A percentile compares a stretch with the other conserved stretches of the same genome.
phyloP scores from a whole-genome alignment of 2,329 filamentous ascomycete species.

The Geoglossum cookeanum region DNA sequence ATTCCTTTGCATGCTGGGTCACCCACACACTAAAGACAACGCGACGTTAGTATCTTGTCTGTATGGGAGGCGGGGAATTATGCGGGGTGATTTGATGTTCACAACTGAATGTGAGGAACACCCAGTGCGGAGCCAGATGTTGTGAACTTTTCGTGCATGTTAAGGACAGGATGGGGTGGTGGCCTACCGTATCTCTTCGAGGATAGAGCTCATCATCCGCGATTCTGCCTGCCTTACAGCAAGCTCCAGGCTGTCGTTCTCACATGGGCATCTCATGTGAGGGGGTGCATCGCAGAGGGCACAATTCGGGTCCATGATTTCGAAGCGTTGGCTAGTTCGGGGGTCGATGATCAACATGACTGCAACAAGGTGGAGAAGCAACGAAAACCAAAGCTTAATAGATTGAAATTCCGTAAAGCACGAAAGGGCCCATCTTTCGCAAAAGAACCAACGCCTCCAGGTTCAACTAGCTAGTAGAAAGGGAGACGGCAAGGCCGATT shows the following conservation, averaged over 20 bases:
- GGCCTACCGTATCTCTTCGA: constrained; percentile 42
- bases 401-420: neutral
- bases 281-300: constrained; percentile 46
- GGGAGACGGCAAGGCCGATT: neutral
- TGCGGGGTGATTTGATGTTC: neutral
- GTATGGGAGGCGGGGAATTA: neutral
- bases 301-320: constrained; percentile 51
- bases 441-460: neutral
- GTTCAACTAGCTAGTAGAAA: neutral
- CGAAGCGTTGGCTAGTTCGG: constrained; percentile 15
- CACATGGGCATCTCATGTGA: constrained; percentile 40
- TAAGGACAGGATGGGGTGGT: constrained; percentile 3
- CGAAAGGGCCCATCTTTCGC: neutral
- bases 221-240: constrained; percentile 44
- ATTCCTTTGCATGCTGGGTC: constrained; percentile 1
- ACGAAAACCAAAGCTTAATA: neutral
- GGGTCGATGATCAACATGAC: constrained; percentile 3
- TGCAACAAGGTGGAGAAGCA: neutral
- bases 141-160: too few species aligned
- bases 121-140: constrained; percentile 2
- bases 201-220: constrained; percentile 42
- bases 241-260: constrained; percentile 43
- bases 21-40: neutral
- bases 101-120: neutral
- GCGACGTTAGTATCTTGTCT: neutral